Percentiles rank a stretch among this genome's conserved stretches.
Conservation (phyloP, 2,329 filamentous ascomycete genomes). For the Parascedosporium putredinis region DNA sequence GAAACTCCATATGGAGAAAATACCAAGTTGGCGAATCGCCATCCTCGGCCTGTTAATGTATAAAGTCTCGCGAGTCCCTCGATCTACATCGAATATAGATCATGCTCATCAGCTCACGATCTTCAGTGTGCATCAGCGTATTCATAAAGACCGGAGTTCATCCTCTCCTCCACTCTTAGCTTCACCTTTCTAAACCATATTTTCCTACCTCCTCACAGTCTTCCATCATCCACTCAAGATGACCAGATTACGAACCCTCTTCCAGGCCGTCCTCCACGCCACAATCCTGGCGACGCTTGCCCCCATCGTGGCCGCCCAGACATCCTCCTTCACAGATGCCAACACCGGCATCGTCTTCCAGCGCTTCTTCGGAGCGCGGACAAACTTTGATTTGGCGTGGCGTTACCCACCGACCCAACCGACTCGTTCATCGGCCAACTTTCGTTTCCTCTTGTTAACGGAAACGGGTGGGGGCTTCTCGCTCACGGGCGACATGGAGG, state of each 20-base stretch:
- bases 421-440: slow-evolving; percentile 36
- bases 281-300: background rate
- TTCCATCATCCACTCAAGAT: background rate
- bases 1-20: no score
- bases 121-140: no score
- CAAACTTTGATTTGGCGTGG: slow-evolving; percentile 26
- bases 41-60: no score
- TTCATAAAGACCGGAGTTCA: no score
- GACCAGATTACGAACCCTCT: background rate
- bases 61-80: no score
- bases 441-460: slow-evolving; percentile 26
- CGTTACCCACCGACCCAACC: slow-evolving; percentile 27
- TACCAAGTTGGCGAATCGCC: no score
- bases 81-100: no score
- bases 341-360: slow-evolving; percentile 14
- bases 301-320: background rate
- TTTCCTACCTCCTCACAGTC: no score
- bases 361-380: slow-evolving; percentile 25
- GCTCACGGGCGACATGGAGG: slow-evolving; percentile 33
- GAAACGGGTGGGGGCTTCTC: slow-evolving; percentile 34
- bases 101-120: no score
- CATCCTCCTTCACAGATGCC: slow-evolving; percentile 9
- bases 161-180: no score
- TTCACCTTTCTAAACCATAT: no score
- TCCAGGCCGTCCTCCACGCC: background rate